Base-by-base conservation (phyloP, 164 flowering plant species). In the Berberis thunbergii region DNA sequence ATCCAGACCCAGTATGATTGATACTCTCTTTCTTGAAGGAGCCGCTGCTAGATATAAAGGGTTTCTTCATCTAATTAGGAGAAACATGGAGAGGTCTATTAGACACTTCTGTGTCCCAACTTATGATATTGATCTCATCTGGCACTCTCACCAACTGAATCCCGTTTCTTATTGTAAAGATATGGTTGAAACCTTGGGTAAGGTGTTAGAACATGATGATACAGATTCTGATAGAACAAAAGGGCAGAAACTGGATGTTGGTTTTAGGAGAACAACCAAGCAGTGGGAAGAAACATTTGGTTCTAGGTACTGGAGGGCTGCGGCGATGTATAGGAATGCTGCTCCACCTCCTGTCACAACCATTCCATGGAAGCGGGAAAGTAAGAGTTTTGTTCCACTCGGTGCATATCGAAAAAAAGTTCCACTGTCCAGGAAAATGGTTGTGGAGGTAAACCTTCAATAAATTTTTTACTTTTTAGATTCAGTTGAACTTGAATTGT, bases 131-230 rank as follows among this genome's bases (percentile, higher is more conserved):
- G 99, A 95, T 68, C 86, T 95, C 12, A 86, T 95, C 46, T 95
- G 99, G 97, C 99, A 95, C 68, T 72, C 96, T 11, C 99, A 95
- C 66, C 97, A 91, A 69, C 65, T 95, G 68, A 84, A 95, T 64
- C 85, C 99, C 26, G 80, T 71, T 69, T 78, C 89, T 66, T 95
- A 95, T 67, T 81, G 90, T 66, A 76, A 85, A 50, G 90, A 95
- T 70, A 64, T 91, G 66, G 59, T 59, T 7, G 60, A 69, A 64
- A 54, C 69, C 43, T 60, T 85, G 65, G 96, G 97, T 48, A 83
- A 73, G 75, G 77, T 91, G 41, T 70, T 91, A 68, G 91, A 83
- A 69, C 99, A 94, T 72, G 97, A 91, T 74, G 99, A 94, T 76
- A 87, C 67, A 8, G 99, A 86, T 63, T 82, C 95, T 4, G 89